phyloP scores from a whole-genome alignment of 768 basidiomycete genomes.

The Kwoniella europaea region DNA sequence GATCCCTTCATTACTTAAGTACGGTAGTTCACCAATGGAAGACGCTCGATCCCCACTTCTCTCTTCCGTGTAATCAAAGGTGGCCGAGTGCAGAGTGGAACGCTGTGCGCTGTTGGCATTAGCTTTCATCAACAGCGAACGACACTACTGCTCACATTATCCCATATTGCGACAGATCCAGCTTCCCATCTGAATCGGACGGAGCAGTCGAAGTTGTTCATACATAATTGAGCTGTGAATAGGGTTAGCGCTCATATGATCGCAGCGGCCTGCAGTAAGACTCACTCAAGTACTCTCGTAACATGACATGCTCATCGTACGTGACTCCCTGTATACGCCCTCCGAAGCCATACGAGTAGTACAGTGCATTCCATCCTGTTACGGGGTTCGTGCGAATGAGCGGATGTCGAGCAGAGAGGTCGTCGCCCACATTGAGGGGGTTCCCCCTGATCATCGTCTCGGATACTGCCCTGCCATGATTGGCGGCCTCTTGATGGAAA shows the following conservation, averaged over 20 bases:
- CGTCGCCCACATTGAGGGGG: conserved; percentile 56
- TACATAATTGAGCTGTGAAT: conserved; percentile 14
- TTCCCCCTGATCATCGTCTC: conserved; percentile 49
- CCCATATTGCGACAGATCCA: conserved; percentile 68
- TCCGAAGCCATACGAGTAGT: conserved; percentile 45
- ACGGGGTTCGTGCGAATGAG: conserved; percentile 54
- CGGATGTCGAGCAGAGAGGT: conserved; percentile 54
- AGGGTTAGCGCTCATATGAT: too few species aligned
- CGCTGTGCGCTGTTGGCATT: neutral
- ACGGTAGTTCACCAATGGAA: conserved; percentile 66
- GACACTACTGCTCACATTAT: conserved; percentile 57
- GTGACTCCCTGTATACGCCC: conserved; percentile 53
- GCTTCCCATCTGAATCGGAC: conserved; percentile 62
- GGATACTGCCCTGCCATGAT: conserved; percentile 48
- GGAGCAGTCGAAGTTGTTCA: conserved; percentile 65
- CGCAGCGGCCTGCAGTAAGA: conserved; percentile 3
- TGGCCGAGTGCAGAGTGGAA: conserved; percentile 41
- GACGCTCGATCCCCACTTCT: conserved; percentile 65
- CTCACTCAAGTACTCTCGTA: conserved; percentile 21
- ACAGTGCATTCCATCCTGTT: conserved; percentile 53
- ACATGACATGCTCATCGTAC: conserved; percentile 63
- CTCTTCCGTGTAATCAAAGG: conserved; percentile 58
- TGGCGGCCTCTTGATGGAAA: conserved; percentile 54
- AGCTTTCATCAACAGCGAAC: too few species aligned
- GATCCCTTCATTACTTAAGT: conserved; percentile 59